Evolutionary conservation across 495 filamentous ascomycete species (phyloP), one percentile per base, ranked within the genome.

Genomic region (Arthonia radiata): DNA sequence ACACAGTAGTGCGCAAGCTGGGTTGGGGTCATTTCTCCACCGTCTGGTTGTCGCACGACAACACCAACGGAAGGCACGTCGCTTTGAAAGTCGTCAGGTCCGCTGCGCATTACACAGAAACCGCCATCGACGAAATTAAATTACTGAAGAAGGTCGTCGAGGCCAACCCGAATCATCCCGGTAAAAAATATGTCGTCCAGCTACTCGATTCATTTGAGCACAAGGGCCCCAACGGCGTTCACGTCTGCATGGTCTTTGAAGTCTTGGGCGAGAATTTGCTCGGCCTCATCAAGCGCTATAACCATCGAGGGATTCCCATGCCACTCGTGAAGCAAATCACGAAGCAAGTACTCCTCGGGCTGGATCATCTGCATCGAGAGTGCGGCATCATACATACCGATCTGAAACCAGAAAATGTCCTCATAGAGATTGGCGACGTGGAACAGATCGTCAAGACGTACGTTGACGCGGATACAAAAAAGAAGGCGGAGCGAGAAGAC

Each of bases 21-120:
- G 86, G 86, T 22, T 97, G 86, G 86, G 86, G 86, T 37, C 86
- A 97, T 43, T 97, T 97, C 55, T 93, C 83, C 2, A 97, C 86
- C 2, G 86, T 97, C 24, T 97, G 86, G 86, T 53, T 97, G 27
- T 93, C 89, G 33, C 62, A 69, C 40, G 86, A 97, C 51, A 92
- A 86, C 38, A 69, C 65, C 15, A 80, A 68, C 22, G 71, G 72
- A 34, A 92, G 89, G 46, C 86, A 97, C 49, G 86, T 97, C 42
- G 86, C 86, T 19, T 61, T 97, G 34, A 97, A 97, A 54, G 86
- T 97, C 14, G 86, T 97, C 26, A 73, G 86, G 31, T 93, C 82
- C 23, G 86, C 86, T 26, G 80, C 81, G 23, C 86, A 97, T 54
- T 97, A 97, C 50, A 97, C 86, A 32, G 86, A 97, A 49, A 97